Conservation (phyloP, 192 early-diverging fungal genomes). For the Backusella liffmaniae region DNA sequence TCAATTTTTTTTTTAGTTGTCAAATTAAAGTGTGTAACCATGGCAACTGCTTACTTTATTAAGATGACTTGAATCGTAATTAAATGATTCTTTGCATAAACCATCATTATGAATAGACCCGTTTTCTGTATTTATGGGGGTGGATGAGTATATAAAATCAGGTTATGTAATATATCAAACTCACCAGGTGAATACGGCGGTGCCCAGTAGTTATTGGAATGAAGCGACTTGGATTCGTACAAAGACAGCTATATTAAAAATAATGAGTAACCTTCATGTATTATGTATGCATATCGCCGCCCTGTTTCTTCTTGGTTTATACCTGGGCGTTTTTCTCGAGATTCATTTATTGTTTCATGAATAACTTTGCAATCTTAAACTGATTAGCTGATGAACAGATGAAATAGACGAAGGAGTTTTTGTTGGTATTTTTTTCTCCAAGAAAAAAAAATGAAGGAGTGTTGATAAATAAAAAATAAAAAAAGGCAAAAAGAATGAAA, state of each 20-base stretch:
- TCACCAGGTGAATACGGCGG: not conserved
- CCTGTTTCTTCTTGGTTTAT: not conserved
- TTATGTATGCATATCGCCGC: not conserved
- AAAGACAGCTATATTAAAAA: conserved; percentile 14
- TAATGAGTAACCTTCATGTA: not conserved
- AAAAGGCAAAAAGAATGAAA: not conserved
- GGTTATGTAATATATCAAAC: not conserved
- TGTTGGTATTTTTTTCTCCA: not conserved
- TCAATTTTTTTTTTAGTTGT: conserved; percentile 19
- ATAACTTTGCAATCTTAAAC: not conserved
- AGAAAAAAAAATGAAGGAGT: not conserved
- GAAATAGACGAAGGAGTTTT: not conserved
- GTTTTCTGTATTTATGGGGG: not conserved
- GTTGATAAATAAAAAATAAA: not conserved
- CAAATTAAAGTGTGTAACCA: conserved; percentile 27
- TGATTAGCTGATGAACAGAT: not conserved
- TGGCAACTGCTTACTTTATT: not conserved
- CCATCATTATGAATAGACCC: not conserved
- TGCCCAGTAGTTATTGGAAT: conserved; percentile 19
- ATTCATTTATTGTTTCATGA: conserved; percentile 26
- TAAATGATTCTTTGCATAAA: not conserved
- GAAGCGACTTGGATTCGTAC: conserved; percentile 6
- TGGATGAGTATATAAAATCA: not conserved
- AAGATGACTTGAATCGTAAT: not conserved
- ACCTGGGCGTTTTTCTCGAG: conserved; percentile 22